Percentiles rank a stretch among this genome's conserved stretches.
These are phyloP conservation scores for Jatropha podagrica DNA, from an alignment of 441 rosid species.

Conservation along the genomic window DNA sequence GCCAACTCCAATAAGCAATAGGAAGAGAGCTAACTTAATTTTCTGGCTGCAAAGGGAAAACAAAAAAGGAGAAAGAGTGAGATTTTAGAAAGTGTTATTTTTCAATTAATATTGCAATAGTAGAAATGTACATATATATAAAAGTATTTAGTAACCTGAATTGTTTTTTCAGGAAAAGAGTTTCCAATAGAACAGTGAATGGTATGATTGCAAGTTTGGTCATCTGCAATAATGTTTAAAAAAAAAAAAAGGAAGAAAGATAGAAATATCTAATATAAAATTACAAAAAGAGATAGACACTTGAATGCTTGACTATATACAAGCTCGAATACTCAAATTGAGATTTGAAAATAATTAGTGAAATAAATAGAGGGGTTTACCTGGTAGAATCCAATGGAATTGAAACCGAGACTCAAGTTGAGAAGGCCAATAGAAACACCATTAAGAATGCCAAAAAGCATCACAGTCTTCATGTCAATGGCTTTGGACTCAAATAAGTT, in stretches of 20 bases:
- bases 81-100: neutral
- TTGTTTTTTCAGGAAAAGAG: slow-evolving; percentile 82
- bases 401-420: slow-evolving; percentile 94
- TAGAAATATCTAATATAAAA: too few relatives aligned
- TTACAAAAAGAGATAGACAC: too few relatives aligned
- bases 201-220: slow-evolving; percentile 98
- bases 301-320: too few relatives aligned
- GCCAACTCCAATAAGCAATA: slow-evolving; percentile 83
- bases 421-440: slow-evolving; percentile 94
- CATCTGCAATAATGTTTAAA: slow-evolving; percentile 48
- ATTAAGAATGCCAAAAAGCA: slow-evolving; percentile 93
- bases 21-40: slow-evolving; percentile 65
- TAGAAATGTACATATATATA: neutral
- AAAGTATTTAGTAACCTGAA: slow-evolving; percentile 53
- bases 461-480: slow-evolving; percentile 76
- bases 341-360: neutral
- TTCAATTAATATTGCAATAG: neutral
- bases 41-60: slow-evolving; percentile 55
- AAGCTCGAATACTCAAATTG: too few relatives aligned
- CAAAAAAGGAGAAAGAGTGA: neutral
- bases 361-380: slow-evolving; percentile 31
- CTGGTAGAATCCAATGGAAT: slow-evolving; percentile 96
- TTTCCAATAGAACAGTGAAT: slow-evolving; percentile 88
- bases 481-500: slow-evolving; percentile 81
- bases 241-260: too few relatives aligned